Evolutionary conservation across 2,329 filamentous ascomycete genomes (phyloP), one percentile per base, ranked within the genome.

Genomic region (Pestalotiopsis sp.): DNA sequence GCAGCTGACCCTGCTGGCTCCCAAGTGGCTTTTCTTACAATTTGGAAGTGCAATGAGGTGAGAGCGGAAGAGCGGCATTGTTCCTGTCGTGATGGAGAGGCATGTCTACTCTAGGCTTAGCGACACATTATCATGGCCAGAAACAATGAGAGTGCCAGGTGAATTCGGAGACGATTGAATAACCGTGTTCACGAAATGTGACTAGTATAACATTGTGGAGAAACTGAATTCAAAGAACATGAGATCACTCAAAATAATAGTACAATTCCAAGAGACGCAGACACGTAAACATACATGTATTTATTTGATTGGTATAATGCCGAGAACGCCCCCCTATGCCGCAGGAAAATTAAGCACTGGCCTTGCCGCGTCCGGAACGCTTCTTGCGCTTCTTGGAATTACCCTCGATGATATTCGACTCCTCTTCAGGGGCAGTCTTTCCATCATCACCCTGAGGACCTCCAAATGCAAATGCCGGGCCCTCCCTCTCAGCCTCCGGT

Each of bases 391-490:
- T 78, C 74, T 78, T 79, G 58, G 74, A 76, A 25, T 72, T 70
- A 11, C 75, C 78, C 68, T 82, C 80, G 39, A 81, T 73, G 67
- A 82, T 74, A 71, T 82, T 78, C 38, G 69, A 69, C 17, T 52
- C 71, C 27, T 73, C 71, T 20, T 75, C 74, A 6, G 71, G 65
- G n/a, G 67, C 72, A 4, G 68, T 72, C 27, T 72, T 76, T 25
- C 76, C 74, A 25, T 75, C 74, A 4, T 73, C 79, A 57, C 69
- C 74, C 14, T 69, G 73, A 27, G 62, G 71, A 17, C 70, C 77
- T 72, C 87, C 86, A 61, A 89, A 88, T n/a, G 86, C 87, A 72
- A 84, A 89, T 4, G 86, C 88, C 25, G 88, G 87, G 0, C 87
- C 88, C 4, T 84, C 84, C 67, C 82, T 78, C 81, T 89, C 87